phyloP scores from a whole-genome alignment of 768 basidiomycete species.

The Coprinopsis sp. region DNA sequence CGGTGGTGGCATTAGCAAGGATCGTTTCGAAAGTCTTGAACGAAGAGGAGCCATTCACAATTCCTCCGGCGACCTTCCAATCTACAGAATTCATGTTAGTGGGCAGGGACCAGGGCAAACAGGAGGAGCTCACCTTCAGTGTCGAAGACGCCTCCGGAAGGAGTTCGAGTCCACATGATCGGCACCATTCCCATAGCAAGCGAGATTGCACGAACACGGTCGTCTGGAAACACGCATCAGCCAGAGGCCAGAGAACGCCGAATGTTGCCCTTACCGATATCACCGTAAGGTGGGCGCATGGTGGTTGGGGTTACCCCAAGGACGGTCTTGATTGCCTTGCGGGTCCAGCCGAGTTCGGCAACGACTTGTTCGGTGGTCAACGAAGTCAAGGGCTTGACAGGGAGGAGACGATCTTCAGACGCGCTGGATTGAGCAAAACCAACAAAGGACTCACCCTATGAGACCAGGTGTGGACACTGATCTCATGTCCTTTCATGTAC shows the following conservation, averaged over 20 bases:
- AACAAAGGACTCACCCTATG: conserved; percentile 47
- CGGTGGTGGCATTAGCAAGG: conserved; percentile 57
- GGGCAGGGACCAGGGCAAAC: not conserved
- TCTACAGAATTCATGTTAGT: conserved; percentile 38
- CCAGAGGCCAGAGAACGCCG: not conserved
- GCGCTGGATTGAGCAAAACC: not conserved
- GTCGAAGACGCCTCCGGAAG: conserved; percentile 54
- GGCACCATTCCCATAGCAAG: conserved; percentile 90
- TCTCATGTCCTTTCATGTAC: conserved; percentile 77
- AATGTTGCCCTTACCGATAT: conserved; percentile 48
- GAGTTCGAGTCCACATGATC: conserved; percentile 81
- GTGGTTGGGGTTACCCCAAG: conserved; percentile 73
- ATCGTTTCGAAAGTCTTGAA: conserved; percentile 69
- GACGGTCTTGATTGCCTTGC: conserved; percentile 73
- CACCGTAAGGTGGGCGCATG: conserved; percentile 81
- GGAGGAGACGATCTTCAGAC: conserved; percentile 6
- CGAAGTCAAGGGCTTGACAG: conserved; percentile 51
- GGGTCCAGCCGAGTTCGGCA: conserved; percentile 91
- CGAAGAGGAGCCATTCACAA: conserved; percentile 60
- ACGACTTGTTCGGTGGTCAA: conserved; percentile 82
- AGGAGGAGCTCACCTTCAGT: conserved; percentile 52
- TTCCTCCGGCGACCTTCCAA: conserved; percentile 82
- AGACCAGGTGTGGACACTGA: conserved; percentile 89
- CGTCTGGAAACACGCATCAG: conserved; percentile 41
- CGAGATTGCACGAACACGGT: conserved; percentile 87